phyloP scores from a whole-genome alignment of 164 flowering plant genomes.

The Pachysandra terminalis region DNA sequence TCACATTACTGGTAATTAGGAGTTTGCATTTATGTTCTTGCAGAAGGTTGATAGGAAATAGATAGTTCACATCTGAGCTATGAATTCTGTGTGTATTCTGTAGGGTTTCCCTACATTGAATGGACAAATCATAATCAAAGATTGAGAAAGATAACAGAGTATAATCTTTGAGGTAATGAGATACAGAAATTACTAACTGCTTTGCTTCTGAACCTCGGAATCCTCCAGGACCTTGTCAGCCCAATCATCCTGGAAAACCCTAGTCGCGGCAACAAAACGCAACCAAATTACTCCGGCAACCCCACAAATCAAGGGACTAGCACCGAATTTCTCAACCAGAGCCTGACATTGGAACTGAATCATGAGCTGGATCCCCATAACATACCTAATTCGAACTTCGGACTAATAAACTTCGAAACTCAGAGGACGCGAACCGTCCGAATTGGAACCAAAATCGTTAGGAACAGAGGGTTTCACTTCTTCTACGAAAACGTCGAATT shows the following conservation, averaged over 20 bases:
- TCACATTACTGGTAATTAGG: not conserved
- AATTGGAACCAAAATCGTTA: constrained; percentile 36
- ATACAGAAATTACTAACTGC: constrained; percentile 10
- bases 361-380: constrained; percentile 75
- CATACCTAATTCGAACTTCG: constrained; percentile 55
- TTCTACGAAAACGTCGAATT: not conserved
- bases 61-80: not conserved
- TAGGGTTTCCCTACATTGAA: not conserved
- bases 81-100: too few relatives aligned
- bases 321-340: constrained; percentile 64
- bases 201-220: constrained; percentile 45
- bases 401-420: constrained; percentile 35
- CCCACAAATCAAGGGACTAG: constrained; percentile 57
- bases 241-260: constrained; percentile 68
- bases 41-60: too few relatives aligned
- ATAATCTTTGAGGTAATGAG: not conserved
- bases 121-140: not conserved
- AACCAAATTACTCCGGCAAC: constrained; percentile 65
- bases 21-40: not conserved
- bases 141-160: not conserved
- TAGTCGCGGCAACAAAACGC: constrained; percentile 42
- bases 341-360: constrained; percentile 68
- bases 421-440: not conserved
- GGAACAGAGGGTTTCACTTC: constrained; percentile 39
- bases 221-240: constrained; percentile 42